These are phyloP conservation scores for Daldinia loculata DNA, from an alignment of 495 filamentous ascomycete species.

Conservation along the genomic window DNA sequence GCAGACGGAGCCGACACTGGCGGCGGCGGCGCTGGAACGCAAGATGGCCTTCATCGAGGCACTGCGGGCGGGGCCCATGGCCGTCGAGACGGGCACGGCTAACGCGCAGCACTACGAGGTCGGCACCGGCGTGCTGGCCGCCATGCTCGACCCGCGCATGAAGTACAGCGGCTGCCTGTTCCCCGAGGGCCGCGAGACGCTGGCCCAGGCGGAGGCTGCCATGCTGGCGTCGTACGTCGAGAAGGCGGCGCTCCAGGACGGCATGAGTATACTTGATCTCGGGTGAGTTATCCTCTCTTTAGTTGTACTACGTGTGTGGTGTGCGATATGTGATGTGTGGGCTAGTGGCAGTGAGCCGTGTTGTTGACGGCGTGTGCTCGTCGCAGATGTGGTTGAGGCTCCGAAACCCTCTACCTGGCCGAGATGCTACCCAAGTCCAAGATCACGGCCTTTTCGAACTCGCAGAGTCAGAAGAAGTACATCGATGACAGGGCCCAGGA, in stretches of 20 bases:
- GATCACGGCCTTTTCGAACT: slow-evolving; percentile 72
- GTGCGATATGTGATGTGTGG: no score
- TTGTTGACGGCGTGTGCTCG: slow-evolving; percentile 18
- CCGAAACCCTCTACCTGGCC: slow-evolving; percentile 67
- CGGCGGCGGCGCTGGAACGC: slow-evolving; percentile 53
- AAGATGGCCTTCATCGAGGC: slow-evolving; percentile 67
- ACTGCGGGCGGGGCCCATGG: slow-evolving; percentile 62
- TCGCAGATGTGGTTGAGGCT: slow-evolving; percentile 70
- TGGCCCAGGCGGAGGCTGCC: slow-evolving; percentile 67
- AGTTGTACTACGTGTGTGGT: no score
- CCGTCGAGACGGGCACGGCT: slow-evolving; percentile 66
- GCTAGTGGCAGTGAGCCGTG: not conserved
- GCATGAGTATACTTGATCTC: slow-evolving; percentile 68
- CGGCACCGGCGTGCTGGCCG: slow-evolving; percentile 64
- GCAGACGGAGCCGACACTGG: slow-evolving; percentile 49
- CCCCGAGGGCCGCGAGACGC: slow-evolving; percentile 61
- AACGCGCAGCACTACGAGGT: slow-evolving; percentile 76
- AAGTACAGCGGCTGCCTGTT: slow-evolving; percentile 71
- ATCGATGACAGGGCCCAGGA: slow-evolving; percentile 65
- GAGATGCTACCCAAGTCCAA: slow-evolving; percentile 63
- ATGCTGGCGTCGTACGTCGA: slow-evolving; percentile 69
- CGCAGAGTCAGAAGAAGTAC: slow-evolving; percentile 67
- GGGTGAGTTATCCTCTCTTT: slow-evolving; percentile 53
- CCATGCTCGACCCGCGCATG: slow-evolving; percentile 68
- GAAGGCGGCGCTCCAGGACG: slow-evolving; percentile 63